Percentiles rank a stretch among this genome's conserved stretches.
Conservation (phyloP, 331 rosid species). For the Pyrus hybrid region DNA sequence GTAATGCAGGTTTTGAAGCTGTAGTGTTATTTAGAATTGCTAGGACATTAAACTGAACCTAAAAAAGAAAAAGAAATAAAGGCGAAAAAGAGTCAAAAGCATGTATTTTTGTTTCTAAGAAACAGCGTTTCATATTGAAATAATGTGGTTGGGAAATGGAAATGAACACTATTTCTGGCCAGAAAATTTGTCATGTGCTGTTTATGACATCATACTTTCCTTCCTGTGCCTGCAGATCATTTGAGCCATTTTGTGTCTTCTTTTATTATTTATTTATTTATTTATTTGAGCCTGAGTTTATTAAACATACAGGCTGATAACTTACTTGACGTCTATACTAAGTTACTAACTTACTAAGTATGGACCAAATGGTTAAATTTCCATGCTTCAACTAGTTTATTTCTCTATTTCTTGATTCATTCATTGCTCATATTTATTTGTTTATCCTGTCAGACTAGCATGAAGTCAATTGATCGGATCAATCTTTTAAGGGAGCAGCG, state of each 20-base stretch:
- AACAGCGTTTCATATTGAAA: not conserved
- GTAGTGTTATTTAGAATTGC: not conserved
- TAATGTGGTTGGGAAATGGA: not conserved
- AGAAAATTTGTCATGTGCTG: not conserved
- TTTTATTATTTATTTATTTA: not conserved
- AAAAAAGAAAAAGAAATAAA: not conserved
- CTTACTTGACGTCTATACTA: not conserved
- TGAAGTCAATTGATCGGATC: constrained; percentile 67
- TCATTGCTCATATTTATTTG: constrained; percentile 7
- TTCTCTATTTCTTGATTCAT: not conserved
- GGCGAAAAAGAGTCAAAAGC: not conserved
- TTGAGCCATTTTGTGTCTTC: not conserved
- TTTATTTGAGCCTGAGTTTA: not conserved
- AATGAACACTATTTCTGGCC: not conserved
- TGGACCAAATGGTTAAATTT: not conserved
- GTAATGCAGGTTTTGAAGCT: not conserved
- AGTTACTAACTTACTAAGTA: not conserved
- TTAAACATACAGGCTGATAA: not conserved
- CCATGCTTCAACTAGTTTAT: not conserved
- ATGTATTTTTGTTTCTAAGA: not conserved
- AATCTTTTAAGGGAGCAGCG: constrained; percentile 92
- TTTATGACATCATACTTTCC: not conserved
- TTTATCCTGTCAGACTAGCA: constrained; percentile 50
- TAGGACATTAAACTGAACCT: not conserved
- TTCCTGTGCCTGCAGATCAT: not conserved